Conservation (phyloP, 1,284 basidiomycete species). For the Meira miltonrushii region DNA sequence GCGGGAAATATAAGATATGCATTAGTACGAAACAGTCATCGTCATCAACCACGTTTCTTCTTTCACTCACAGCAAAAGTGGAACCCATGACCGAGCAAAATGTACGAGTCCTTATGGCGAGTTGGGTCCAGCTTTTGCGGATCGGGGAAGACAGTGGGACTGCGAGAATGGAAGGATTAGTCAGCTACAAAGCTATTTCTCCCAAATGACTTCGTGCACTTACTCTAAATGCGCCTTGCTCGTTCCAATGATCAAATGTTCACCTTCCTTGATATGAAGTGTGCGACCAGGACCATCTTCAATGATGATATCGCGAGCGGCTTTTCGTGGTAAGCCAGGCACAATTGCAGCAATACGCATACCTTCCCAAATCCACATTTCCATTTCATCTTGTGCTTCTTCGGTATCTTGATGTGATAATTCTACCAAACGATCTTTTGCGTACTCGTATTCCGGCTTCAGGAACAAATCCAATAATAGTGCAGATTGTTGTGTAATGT, state of each 20-base stretch:
- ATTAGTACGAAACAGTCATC: slow-evolving; percentile 58
- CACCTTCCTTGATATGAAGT: slow-evolving; percentile 30
- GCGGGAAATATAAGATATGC: slow-evolving; percentile 55
- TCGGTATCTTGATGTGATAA: slow-evolving; percentile 11
- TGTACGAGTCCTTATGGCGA: slow-evolving; percentile 53
- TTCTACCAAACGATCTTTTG: slow-evolving; percentile 20
- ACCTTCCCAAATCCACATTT: slow-evolving; percentile 21
- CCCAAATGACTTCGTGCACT: too few relatives aligned
- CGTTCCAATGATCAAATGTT: slow-evolving; percentile 26
- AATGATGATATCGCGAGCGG: slow-evolving; percentile 13
- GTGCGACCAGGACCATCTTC: slow-evolving; percentile 14
- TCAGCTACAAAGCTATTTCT: too few relatives aligned
- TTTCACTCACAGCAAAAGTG: slow-evolving; percentile 54
- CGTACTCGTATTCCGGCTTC: slow-evolving; percentile 13
- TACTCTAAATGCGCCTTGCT: slow-evolving; percentile 35
- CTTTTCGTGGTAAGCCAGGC: slow-evolving; percentile 19
- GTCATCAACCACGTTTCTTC: too few relatives aligned
- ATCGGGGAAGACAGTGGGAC: slow-evolving; percentile 58
- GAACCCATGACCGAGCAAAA: slow-evolving; percentile 59
- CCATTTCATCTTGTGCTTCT: slow-evolving; percentile 20
- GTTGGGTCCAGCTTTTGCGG: slow-evolving; percentile 57
- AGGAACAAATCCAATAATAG: slow-evolving; percentile 22
- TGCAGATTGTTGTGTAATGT: slow-evolving; percentile 21
- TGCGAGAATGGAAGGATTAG: too few relatives aligned
- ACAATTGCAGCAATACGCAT: slow-evolving; percentile 21